Conservation (phyloP, 345 rosid genomes). For the Bretschneidera sinensis region DNA sequence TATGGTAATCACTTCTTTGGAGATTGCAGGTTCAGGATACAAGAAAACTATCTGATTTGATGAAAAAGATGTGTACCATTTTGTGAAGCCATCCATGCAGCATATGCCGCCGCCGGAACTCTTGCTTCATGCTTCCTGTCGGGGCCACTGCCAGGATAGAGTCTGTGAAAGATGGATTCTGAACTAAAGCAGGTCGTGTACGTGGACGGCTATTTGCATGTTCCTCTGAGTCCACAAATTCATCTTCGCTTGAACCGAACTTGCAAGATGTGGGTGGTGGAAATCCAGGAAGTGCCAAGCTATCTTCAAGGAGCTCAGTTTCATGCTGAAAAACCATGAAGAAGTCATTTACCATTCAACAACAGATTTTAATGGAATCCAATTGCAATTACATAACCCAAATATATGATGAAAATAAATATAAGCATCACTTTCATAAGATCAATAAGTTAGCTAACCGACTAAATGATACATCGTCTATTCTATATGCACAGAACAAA, state of each 20-base stretch:
- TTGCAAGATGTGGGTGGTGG: constrained; percentile 51
- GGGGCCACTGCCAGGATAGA: constrained; percentile 41
- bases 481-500: too few relatives aligned
- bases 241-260: constrained; percentile 87
- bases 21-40: constrained; percentile 7
- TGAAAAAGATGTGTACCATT: constrained; percentile 44
- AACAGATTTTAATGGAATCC: background rate
- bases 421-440: too few relatives aligned
- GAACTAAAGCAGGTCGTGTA: constrained; percentile 37
- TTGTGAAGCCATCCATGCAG: constrained; percentile 78
- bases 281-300: constrained; percentile 65
- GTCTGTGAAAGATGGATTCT: constrained; percentile 44
- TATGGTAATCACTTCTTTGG: background rate
- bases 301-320: constrained; percentile 79
- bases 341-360: background rate
- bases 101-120: constrained; percentile 54
- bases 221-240: constrained; percentile 83
- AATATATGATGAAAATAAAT: background rate
- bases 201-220: constrained; percentile 52
- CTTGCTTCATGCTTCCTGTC: constrained; percentile 56
- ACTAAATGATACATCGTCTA: too few relatives aligned
- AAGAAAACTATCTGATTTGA: constrained; percentile 1
- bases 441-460: too few relatives aligned
- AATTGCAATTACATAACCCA: background rate
- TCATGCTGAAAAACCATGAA: constrained; percentile 56